A percentile compares a stretch with the other conserved stretches of the same genome.
Conservation (phyloP, 2,329 filamentous ascomycete genomes). For the Mycosphaerella arachidis region DNA sequence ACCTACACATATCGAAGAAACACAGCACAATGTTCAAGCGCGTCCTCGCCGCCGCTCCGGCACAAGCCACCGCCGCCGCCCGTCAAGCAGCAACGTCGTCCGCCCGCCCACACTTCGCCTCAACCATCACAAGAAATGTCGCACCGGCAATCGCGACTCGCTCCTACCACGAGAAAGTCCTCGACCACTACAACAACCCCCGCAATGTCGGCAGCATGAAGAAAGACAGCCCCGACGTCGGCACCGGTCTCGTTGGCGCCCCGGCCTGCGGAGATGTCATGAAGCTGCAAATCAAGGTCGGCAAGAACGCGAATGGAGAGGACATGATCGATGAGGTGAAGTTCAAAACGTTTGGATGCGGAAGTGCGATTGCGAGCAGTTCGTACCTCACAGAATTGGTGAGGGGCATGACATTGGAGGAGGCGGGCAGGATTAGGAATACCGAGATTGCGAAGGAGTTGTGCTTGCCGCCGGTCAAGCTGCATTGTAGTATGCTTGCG, state of each 20-base stretch:
- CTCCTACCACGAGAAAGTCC: slow-evolving; percentile 63
- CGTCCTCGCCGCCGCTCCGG: slow-evolving; percentile 51
- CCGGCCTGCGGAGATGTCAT: slow-evolving; percentile 89
- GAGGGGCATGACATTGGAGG: slow-evolving; percentile 90
- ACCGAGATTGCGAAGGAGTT: slow-evolving; percentile 98
- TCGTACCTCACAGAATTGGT: slow-evolving; percentile 94
- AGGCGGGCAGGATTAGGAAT: slow-evolving; percentile 88
- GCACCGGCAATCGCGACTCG: slow-evolving; percentile 40
- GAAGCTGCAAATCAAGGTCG: slow-evolving; percentile 90
- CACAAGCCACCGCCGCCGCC: slow-evolving; percentile 48
- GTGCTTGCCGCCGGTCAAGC: slow-evolving; percentile 80
- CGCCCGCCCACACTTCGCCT: slow-evolving; percentile 39
- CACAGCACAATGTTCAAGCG: slow-evolving; percentile 52
- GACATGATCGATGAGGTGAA: slow-evolving; percentile 91
- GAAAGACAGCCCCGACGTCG: slow-evolving; percentile 77
- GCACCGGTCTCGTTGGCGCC: slow-evolving; percentile 86
- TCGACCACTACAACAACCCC: slow-evolving; percentile 78
- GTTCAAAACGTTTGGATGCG: slow-evolving; percentile 97
- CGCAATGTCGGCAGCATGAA: slow-evolving; percentile 74
- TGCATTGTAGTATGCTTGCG: slow-evolving; percentile 89
- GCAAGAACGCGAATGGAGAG: slow-evolving; percentile 58
- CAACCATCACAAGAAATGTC: slow-evolving; percentile 31
- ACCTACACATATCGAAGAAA: not conserved
- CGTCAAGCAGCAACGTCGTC: slow-evolving; percentile 47
- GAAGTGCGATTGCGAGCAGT: slow-evolving; percentile 79